Percentiles rank a stretch among this genome's conserved stretches.
Evolutionary conservation across 208 protist species (phyloP).

Genomic region (Vickermania ingenoplastis): DNA sequence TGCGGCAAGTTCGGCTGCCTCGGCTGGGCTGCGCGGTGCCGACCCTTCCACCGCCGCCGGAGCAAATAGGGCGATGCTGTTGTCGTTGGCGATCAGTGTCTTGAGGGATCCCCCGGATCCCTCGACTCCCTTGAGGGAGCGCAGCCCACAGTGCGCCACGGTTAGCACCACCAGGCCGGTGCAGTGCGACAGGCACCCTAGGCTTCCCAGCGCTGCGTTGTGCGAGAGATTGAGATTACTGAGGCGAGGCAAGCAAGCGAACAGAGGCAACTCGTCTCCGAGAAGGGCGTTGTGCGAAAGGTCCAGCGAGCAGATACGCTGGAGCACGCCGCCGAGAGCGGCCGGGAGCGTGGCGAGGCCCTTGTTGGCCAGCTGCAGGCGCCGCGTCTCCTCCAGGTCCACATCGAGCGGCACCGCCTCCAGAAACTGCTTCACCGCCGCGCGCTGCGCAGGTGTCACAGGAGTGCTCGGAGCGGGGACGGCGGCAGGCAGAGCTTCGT

Average conservation of each 20-base stretch:
- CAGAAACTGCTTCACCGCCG: constrained; percentile 32
- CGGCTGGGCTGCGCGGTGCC: not conserved
- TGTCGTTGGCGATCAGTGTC: constrained; percentile 80
- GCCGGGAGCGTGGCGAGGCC: constrained; percentile 29
- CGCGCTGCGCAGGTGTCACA: not conserved
- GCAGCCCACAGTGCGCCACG: constrained; percentile 48
- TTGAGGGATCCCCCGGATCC: constrained; percentile 39
- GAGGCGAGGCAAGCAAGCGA: constrained; percentile 39
- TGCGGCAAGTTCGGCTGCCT: constrained; percentile 3
- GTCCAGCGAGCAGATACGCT: constrained; percentile 52
- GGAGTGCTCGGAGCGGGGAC: not conserved
- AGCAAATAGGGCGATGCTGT: constrained; percentile 44
- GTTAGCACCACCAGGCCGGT: constrained; percentile 51
- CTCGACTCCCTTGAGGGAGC: constrained; percentile 53
- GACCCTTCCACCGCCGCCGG: constrained; percentile 7
- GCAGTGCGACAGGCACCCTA: constrained; percentile 25
- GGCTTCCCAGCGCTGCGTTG: constrained; percentile 29
- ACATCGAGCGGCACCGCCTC: constrained; percentile 69
- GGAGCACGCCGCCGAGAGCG: constrained; percentile 41
- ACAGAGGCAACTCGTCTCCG: constrained; percentile 18
- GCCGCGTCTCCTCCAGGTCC: constrained; percentile 46
- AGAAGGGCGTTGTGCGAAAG: constrained; percentile 49
- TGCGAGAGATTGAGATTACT: constrained; percentile 55
- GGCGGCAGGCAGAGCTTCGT: not conserved
- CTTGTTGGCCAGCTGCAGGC: constrained; percentile 38